Evolutionary conservation across 495 filamentous ascomycete species (phyloP), one percentile per base, ranked within the genome.

Genomic region (Lophium mytilinum): DNA sequence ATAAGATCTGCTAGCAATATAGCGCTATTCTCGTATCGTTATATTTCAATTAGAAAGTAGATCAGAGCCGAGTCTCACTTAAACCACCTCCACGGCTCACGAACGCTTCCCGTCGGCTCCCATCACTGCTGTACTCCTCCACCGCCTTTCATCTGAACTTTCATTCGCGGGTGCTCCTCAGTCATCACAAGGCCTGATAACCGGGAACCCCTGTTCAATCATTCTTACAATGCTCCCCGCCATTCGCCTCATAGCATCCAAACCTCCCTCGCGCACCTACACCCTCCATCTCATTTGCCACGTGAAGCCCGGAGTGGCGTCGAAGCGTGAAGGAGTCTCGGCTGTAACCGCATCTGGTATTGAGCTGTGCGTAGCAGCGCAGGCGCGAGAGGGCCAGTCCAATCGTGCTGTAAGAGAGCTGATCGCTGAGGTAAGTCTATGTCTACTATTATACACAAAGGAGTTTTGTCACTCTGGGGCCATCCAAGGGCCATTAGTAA

Each of bases 381-480:
- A 76, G 46, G 78, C 84, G 9, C 73, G 78, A 37, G 81, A 86
- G 19, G 83, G 84, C 1, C 82, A 84, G 66, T 81, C 84, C 4
- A 89, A 89, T 60, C 74, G 76, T 53, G 83, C 84, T 12, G 82
- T 87, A 8, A 73, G 82, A 56, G 75, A 80, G 52, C 68, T 87
- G 6, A 69, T 89, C 39, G 83, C 84, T 54, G 73, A 83, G 73
- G 83, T 87, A 5, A 12, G 48, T 55, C 35, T 14, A 9, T 3
- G 35, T 30, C 19, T 21, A 11, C 12, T 41, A 30, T 30, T 30
- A 30, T 2, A 6, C 24, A 6, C 24, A 30, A 30, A 3, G 6
- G 24, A 30, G 6, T 30, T 30, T 30, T 6, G 24, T 30, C 24
- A 30, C 6, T 6, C 24, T 3, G 24, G 24, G 24, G 6, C 24